These are phyloP conservation scores for Pichia occidentalis DNA, from an alignment of 805 yeast genomes.

Conservation along the genomic window DNA sequence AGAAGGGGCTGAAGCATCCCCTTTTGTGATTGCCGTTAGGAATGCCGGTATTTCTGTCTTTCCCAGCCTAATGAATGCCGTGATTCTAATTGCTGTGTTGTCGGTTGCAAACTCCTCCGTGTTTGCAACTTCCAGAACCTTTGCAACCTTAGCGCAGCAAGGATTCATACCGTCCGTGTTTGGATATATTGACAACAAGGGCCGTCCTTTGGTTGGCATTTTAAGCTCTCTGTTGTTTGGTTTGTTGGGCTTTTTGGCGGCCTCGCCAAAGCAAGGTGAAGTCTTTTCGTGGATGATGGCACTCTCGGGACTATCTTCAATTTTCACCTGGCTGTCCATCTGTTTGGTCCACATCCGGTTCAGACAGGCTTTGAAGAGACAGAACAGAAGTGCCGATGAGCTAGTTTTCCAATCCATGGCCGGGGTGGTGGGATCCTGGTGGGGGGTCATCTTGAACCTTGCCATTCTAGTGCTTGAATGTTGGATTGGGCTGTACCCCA, in stretches of 20 bases:
- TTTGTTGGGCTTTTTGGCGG: constrained; percentile 51
- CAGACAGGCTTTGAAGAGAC: constrained; percentile 52
- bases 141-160: constrained; percentile 56
- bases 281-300: constrained; percentile 68
- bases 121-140: constrained; percentile 58
- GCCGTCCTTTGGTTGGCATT: constrained; percentile 67
- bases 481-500: constrained; percentile 70
- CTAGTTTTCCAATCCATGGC: constrained; percentile 54
- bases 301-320: constrained; percentile 61
- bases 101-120: constrained; percentile 69
- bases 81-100: constrained; percentile 56
- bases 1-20: constrained; percentile 52
- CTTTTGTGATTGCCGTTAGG: constrained; percentile 59
- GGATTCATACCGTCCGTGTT: constrained; percentile 54
- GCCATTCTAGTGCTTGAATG: constrained; percentile 62
- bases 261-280: constrained; percentile 43
- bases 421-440: constrained; percentile 58
- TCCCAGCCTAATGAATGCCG: constrained; percentile 63
- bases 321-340: constrained; percentile 67
- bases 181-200: constrained; percentile 59
- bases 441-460: constrained; percentile 48
- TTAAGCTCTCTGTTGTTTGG: constrained; percentile 43
- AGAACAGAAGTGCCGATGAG: constrained; percentile 58
- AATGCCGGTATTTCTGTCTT: constrained; percentile 50
- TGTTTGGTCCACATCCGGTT: constrained; percentile 58